Evolutionary conservation across 345 rosid genomes (phyloP).

Genomic region (Dimocarpus longan): DNA sequence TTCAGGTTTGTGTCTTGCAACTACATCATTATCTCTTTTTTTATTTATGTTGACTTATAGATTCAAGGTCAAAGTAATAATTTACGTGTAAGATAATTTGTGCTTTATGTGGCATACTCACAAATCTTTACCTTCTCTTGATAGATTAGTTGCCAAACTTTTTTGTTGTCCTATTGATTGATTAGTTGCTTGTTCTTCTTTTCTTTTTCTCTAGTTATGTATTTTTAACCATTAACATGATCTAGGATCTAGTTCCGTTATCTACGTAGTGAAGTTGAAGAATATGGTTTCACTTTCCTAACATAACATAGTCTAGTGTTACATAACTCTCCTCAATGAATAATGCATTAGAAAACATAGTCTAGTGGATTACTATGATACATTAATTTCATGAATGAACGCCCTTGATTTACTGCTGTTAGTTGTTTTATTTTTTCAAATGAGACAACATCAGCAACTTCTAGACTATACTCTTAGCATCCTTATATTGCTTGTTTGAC

Average conservation of each 20-base stretch:
- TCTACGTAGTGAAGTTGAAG: neutral
- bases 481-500: too few relatives aligned
- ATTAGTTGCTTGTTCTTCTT: neutral
- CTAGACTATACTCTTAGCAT: too few relatives aligned
- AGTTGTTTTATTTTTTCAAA: too few relatives aligned
- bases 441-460: too few relatives aligned
- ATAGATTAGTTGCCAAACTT: neutral
- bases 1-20: slow-evolving; percentile 59
- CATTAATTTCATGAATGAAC: too few relatives aligned
- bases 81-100: too few relatives aligned
- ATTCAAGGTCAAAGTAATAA: neutral
- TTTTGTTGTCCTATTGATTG: neutral
- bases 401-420: too few relatives aligned
- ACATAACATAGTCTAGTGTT: neutral
- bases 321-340: neutral
- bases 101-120: neutral
- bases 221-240: neutral
- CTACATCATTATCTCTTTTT: neutral
- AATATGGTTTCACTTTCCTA: neutral
- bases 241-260: neutral
- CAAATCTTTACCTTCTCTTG: neutral
- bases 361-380: too few relatives aligned
- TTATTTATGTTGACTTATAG: neutral
- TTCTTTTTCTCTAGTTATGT: neutral
- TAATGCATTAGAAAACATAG: neutral